These are phyloP conservation scores for Penicillium freii DNA, from an alignment of 2,329 filamentous ascomycete genomes.

Conservation along the genomic window DNA sequence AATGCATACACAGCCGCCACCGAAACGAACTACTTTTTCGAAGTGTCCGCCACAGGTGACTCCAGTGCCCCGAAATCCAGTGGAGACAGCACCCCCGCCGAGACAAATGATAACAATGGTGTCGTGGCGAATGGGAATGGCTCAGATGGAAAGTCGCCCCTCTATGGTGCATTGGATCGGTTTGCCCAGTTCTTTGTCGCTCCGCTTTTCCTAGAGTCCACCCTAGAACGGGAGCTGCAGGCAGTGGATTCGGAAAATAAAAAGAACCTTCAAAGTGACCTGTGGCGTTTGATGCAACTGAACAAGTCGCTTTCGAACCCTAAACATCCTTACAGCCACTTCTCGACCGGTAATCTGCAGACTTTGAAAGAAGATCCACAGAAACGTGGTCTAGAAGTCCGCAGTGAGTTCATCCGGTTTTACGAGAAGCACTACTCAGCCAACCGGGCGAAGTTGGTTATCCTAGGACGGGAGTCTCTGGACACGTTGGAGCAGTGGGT, in stretches of 20 bases:
- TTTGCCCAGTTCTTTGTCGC: constrained; percentile 94
- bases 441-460: constrained; percentile 88
- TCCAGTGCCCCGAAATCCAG: constrained; percentile 34
- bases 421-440: constrained; percentile 87
- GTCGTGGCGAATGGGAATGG: constrained; percentile 22
- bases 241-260: constrained; percentile 96
- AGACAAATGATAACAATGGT: constrained; percentile 28
- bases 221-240: constrained; percentile 79
- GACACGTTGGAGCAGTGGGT: constrained; percentile 84
- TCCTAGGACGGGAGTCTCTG: constrained; percentile 76
- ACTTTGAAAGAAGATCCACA: constrained; percentile 81
- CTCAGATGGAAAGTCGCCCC: constrained; percentile 49
- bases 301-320: constrained; percentile 86
- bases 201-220: constrained; percentile 80
- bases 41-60: constrained; percentile 75
- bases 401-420: constrained; percentile 89
- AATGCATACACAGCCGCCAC: constrained; percentile 94
- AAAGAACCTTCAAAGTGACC: constrained; percentile 91
- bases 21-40: constrained; percentile 97
- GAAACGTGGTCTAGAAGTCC: constrained; percentile 74
- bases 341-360: constrained; percentile 85
- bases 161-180: constrained; percentile 81
- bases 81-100: constrained; percentile 27
- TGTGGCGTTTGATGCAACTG: constrained; percentile 82
- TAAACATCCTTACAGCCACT: constrained; percentile 84